Evolutionary conservation across 176 grass and related monocot genomes (phyloP).

Genomic region (Bothriochloa decipiens): DNA sequence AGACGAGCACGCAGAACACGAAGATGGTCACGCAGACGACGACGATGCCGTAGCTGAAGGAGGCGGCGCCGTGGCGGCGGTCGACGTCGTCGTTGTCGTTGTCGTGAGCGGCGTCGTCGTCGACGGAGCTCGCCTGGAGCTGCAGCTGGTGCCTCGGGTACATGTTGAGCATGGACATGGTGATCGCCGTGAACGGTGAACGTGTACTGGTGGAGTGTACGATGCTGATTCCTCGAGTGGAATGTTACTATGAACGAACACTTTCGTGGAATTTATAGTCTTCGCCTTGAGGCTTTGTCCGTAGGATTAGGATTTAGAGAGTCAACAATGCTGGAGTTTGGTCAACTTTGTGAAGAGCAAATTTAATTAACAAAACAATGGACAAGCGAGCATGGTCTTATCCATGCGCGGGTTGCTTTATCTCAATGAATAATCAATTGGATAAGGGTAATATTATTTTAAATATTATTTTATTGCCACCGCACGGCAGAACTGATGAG

Average conservation of each 20-base stretch:
- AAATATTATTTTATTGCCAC: neutral
- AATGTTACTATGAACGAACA: neutral
- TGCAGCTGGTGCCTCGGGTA: constrained; percentile 33
- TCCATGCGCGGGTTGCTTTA: neutral
- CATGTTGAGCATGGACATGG: constrained; percentile 28
- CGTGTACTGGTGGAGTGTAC: no score
- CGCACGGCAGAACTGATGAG: neutral
- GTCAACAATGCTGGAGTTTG: neutral
- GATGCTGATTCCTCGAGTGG: neutral
- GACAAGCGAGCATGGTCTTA: neutral
- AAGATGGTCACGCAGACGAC: constrained; percentile 38
- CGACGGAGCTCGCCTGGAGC: neutral
- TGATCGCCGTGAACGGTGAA: neutral
- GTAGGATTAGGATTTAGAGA: neutral
- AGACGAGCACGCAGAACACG: constrained; percentile 37
- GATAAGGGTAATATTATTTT: neutral
- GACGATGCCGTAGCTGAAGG: constrained; percentile 18
- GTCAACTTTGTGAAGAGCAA: neutral
- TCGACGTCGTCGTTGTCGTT: neutral
- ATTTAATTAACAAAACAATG: neutral
- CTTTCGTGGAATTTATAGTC: constrained; percentile 6
- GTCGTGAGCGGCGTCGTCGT: neutral
- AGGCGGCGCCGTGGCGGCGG: neutral
- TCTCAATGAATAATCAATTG: neutral
- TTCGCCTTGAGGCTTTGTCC: neutral